Evolutionary conservation across 306 rosid species (phyloP).

Genomic region (Abrus pulchellus): DNA sequence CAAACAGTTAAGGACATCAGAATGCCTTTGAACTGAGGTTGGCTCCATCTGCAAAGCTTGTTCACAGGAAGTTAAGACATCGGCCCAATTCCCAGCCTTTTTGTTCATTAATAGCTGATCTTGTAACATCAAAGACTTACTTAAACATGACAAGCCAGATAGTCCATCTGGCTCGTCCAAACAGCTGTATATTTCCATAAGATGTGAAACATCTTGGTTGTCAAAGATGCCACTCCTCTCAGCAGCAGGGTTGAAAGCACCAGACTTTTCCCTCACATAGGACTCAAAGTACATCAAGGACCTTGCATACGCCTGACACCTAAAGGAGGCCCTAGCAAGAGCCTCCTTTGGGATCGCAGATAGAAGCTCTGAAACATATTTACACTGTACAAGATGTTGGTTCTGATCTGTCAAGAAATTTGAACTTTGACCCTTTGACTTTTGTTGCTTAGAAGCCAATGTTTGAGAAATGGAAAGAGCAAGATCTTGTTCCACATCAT

Average conservation of each 20-base stretch:
- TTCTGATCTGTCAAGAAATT: slow-evolving; percentile 62
- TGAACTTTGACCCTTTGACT: slow-evolving; percentile 68
- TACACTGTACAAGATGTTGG: slow-evolving; percentile 80
- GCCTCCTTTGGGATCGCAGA: slow-evolving; percentile 85
- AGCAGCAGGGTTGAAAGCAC: slow-evolving; percentile 98
- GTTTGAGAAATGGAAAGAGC: slow-evolving; percentile 75
- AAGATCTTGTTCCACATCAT: slow-evolving; percentile 87
- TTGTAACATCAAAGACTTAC: slow-evolving; percentile 78
- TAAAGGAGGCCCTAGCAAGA: slow-evolving; percentile 92
- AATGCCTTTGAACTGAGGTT: slow-evolving; percentile 89
- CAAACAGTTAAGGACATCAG: slow-evolving; percentile 93
- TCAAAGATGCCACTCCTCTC: slow-evolving; percentile 86
- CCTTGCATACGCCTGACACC: slow-evolving; percentile 97
- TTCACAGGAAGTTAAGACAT: slow-evolving; percentile 91
- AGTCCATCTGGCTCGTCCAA: slow-evolving; percentile 98
- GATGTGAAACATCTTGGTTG: slow-evolving; percentile 86
- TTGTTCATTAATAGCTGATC: slow-evolving; percentile 91
- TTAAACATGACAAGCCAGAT: slow-evolving; percentile 84
- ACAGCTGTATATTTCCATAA: slow-evolving; percentile 92
- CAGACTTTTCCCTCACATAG: slow-evolving; percentile 80
- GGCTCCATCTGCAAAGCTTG: slow-evolving; percentile 99
- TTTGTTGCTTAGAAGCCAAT: slow-evolving; percentile 72
- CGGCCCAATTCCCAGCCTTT: slow-evolving; percentile 97
- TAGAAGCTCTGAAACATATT: slow-evolving; percentile 87
- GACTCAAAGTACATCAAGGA: slow-evolving; percentile 97